Base-by-base conservation (phyloP, 495 filamentous ascomycete species). In the Penicillium daleae region DNA sequence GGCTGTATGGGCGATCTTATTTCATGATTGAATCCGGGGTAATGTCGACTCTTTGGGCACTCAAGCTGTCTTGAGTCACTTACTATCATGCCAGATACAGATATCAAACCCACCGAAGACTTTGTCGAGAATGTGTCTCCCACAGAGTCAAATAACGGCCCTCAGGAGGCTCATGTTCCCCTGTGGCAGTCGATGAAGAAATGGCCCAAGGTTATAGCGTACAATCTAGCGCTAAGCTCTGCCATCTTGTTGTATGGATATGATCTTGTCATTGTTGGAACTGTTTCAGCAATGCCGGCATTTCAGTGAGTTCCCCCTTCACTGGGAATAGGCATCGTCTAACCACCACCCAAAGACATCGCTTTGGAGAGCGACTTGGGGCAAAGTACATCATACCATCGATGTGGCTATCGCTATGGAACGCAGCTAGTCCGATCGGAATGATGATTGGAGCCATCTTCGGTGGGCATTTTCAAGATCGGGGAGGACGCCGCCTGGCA, bases 241-340 rank as follows among this genome's bases (percentile, higher is more conserved):
- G 74, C 72, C 1, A 76, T 78, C 17, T 62, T 83, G n/a, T 71
- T 82, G 6, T 82, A 78, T 48, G 80, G 80, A 46, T 83, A 80
- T 64, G 80, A 83, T 39, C 64, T 77, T n/a, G 79, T 77, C n/a
- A 78, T 83, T 27, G 78, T 83, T 26, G 76, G 75, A 8, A 76
- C 73, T 48, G 74, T 80, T 4, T 75, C 79, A n/a, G 75, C 77
- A 5, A 78, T 83, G 74, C 76, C 77, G 32, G 66, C 67, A 21
- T 80, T 81, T 48, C 74, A 78, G 76, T 78, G 61, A 49, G 66
- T 56, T 26, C 4, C 31, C 37, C 31, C 37, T 21, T 2, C 2
- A 26, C 40, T 21, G 32, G 5, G 35, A 10, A 32, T 12, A 12
- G 48, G 17, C 10, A 0, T n/a, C 22, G 10, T 13, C 19, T 52